Conservation (phyloP, 768 basidiomycete species). For the Glaciozyma antarctica region DNA sequence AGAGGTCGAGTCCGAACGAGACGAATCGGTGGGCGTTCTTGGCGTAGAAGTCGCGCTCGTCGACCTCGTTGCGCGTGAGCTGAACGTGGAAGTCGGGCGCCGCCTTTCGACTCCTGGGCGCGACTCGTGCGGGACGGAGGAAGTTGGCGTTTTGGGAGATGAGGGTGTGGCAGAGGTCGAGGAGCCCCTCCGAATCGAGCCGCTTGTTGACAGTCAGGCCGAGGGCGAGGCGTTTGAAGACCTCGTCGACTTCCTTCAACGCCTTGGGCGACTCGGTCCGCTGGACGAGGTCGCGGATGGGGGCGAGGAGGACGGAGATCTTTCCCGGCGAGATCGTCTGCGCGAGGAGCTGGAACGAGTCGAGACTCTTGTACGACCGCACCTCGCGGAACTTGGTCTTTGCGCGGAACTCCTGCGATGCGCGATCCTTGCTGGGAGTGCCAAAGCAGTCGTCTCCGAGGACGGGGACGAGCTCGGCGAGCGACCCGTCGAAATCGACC, state of each 20-base stretch:
- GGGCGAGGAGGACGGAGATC: conserved; percentile 65
- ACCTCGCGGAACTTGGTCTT: conserved; percentile 92
- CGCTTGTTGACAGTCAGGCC: conserved; percentile 76
- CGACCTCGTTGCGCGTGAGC: conserved; percentile 55
- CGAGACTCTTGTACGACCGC: conserved; percentile 66
- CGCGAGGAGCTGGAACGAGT: conserved; percentile 73
- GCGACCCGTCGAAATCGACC: conserved; percentile 60
- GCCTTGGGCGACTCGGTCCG: conserved; percentile 70
- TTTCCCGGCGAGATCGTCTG: conserved; percentile 65
- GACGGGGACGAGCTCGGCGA: conserved; percentile 71
- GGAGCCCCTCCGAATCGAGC: conserved; percentile 57
- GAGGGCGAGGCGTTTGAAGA: conserved; percentile 66
- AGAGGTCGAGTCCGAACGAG: conserved; percentile 80
- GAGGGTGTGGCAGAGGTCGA: conserved; percentile 77
- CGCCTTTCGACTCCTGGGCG: conserved; percentile 20
- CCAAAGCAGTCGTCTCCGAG: conserved; percentile 81
- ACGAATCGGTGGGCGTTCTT: conserved; percentile 88
- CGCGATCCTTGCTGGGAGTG: conserved; percentile 78
- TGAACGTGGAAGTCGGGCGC: conserved; percentile 51
- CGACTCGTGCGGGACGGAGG: conserved; percentile 45
- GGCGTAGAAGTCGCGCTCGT: conserved; percentile 45
- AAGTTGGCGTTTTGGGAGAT: conserved; percentile 85
- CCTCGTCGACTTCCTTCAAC: conserved; percentile 78
- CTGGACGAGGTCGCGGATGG: conserved; percentile 72
- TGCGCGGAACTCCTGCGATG: conserved; percentile 64